Evolutionary conservation across 345 rosid species (phyloP), one percentile per base, ranked within the genome.

Genomic region (Stellera chamaejasme): DNA sequence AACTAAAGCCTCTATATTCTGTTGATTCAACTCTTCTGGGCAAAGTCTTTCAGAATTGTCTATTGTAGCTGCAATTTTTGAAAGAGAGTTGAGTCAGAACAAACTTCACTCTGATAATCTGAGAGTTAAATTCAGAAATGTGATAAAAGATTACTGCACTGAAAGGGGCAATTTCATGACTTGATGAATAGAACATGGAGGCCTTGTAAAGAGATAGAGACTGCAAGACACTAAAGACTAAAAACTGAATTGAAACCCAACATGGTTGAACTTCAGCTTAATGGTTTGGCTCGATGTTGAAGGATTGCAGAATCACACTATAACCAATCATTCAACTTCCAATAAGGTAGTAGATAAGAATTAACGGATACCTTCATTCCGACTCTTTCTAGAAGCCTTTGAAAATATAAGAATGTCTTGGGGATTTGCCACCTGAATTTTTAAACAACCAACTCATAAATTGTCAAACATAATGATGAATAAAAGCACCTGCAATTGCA

Each of bases 381-480:
- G 80, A 43, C 78, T 70, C 76, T 70, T 87, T 66, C 64, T 84
- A 43, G 93, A 78, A 78, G 88, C 71, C 84, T 93, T 93, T 3
- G 99, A 86, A 72, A 93, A 93, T 71, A 93, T 89, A 60, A 89
- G 82, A 70, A 93, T 93, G 69, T 93, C 99, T 66, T 93, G 99
- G 47, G 99, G 99, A 77, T 93, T 93, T 45, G 99, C 97, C 61
- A 93, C 97, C 98, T 92, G 67, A 59, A 72, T 46, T 23, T 47
- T 56, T 28, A 10, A 59, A 27, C 36, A 55, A 7, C 52, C 48
- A 43, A 13, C 52, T 32, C 39, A 32, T 32, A 5, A 32, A 32
- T 4, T 8, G 8, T 2, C 39, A 32, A 32, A 32, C 39, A 32
- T 32, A 32, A 32, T 32, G 39, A 32, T 32, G 3, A 8, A 32